Evolutionary conservation across 768 basidiomycete genomes (phyloP), one percentile per base, ranked within the genome.

Genomic region (Suillus occidentalis): DNA sequence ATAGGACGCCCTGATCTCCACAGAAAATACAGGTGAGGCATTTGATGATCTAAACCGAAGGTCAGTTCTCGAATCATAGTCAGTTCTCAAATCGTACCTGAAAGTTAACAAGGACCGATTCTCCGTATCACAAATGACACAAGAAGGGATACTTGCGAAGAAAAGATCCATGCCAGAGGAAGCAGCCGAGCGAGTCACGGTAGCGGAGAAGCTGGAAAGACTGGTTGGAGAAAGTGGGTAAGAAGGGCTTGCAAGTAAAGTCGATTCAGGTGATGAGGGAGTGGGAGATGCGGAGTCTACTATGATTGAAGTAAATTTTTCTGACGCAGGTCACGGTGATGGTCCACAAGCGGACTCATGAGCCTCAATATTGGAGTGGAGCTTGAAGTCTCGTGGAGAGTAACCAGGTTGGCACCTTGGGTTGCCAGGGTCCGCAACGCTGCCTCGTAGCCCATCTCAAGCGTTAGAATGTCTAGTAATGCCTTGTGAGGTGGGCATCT

Each of bases 381-480:
- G 42, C 55, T 72, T 8, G 62, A 60, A 45, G 70, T 64, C 10
- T 63, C 37, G 9, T 72, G 68, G 4, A 66, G 64, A 70, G n/a
- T 62, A n/a, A 79, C 62, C 7, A 72, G 61, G 56, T 72, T 42
- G 52, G 79, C 76, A 22, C 84, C 70, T 69, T 92, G 90, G 16
- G 86, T 82, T 59, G 87, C 82, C 63, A 94, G 81, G 10, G 90
- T 90, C 69, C 88, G 90, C 67, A 93, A 82, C 63, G 93, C 89
- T 59, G 87, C 88, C 66, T 91, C 89, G 86, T 92, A 94, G 31
- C 91, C 91, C 55, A 82, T 85, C 78, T 94, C 92, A 25, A 93
- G 89, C 0, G 88, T 89, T 70, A 84, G 85, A 73, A 93, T 89
- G 52, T 28, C 28, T 28, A 28, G 28, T 28, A 28, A 28, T 28